Evolutionary conservation across 306 rosid genomes (phyloP).

Genomic region (Inga leiocalycina): DNA sequence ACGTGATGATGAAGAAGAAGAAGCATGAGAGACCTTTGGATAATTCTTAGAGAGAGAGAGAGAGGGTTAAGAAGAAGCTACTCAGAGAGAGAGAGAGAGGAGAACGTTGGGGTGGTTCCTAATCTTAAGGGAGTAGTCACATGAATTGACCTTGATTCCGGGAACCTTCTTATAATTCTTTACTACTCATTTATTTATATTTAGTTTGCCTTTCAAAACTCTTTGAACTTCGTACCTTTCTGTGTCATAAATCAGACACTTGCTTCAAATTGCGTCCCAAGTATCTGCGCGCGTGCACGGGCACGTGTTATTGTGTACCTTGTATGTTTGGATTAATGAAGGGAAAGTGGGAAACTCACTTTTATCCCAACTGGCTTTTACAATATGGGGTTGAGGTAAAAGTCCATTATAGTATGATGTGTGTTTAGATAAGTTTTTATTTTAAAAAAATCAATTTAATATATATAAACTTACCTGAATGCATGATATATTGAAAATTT

Average conservation of each 20-base stretch:
- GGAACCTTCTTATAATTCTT: constrained; percentile 80
- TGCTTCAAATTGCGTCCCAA: neutral
- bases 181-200: constrained; percentile 34
- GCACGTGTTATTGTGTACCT: neutral
- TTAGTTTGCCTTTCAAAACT: constrained; percentile 44
- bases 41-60: neutral
- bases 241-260: constrained; percentile 2
- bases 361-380: no score
- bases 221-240: constrained; percentile 50
- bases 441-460: no score
- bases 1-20: neutral
- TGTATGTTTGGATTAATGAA: no score
- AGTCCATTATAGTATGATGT: no score
- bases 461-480: no score
- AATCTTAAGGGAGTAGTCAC: constrained; percentile 79
- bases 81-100: neutral
- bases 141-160: constrained; percentile 81
- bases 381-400: no score
- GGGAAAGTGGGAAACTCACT: no score
- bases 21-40: neutral
- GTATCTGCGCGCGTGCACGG: neutral
- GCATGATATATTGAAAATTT: no score
- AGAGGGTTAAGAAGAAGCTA: neutral
- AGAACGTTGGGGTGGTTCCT: constrained; percentile 49
- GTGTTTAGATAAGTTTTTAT: no score